Conservation (phyloP, 352 stramenopile genomes). For the Phytopythium montanum region DNA sequence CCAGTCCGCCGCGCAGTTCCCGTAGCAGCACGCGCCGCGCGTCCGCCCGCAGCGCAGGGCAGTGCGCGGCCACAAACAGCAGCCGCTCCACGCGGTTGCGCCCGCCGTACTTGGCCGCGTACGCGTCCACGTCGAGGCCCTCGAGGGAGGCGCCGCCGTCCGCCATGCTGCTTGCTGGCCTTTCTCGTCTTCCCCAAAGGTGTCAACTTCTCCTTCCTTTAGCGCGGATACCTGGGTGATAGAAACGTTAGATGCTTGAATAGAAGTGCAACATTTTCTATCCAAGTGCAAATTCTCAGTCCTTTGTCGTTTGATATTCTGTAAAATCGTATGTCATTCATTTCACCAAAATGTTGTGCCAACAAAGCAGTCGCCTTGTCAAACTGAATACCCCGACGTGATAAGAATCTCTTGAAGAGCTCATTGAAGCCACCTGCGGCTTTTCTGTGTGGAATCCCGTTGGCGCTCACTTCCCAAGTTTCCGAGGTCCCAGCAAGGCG, state of each 20-base stretch:
- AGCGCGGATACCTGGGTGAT: too few species aligned
- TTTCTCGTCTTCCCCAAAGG: conserved; percentile 4
- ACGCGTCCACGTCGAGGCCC: conserved; percentile 79
- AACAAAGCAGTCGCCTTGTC: too few species aligned
- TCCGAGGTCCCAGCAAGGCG: too few species aligned
- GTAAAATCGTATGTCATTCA: too few species aligned
- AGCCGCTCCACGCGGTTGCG: conserved; percentile 75
- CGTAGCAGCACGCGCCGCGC: conserved; percentile 46
- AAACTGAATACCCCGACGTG: too few species aligned
- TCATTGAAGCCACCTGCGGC: too few species aligned
- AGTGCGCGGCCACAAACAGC: conserved; percentile 59
- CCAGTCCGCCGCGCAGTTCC: conserved; percentile 58
- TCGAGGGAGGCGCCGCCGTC: conserved; percentile 22
- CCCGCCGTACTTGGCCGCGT: conserved; percentile 80
- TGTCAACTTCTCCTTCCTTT: too few species aligned
- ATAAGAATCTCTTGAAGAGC: too few species aligned
- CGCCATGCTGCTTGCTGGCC: conserved; percentile 2
- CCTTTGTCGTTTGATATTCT: too few species aligned
- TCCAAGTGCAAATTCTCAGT: too few species aligned
- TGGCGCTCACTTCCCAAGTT: too few species aligned
- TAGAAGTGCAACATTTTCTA: not conserved
- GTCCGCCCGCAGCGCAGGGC: conserved; percentile 40
- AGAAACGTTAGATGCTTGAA: conserved; percentile 3
- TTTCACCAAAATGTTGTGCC: too few species aligned
- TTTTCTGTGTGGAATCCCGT: not conserved